These are phyloP conservation scores for Scedosporium minutisporum DNA, from an alignment of 2,329 filamentous ascomycete species.

Conservation along the genomic window DNA sequence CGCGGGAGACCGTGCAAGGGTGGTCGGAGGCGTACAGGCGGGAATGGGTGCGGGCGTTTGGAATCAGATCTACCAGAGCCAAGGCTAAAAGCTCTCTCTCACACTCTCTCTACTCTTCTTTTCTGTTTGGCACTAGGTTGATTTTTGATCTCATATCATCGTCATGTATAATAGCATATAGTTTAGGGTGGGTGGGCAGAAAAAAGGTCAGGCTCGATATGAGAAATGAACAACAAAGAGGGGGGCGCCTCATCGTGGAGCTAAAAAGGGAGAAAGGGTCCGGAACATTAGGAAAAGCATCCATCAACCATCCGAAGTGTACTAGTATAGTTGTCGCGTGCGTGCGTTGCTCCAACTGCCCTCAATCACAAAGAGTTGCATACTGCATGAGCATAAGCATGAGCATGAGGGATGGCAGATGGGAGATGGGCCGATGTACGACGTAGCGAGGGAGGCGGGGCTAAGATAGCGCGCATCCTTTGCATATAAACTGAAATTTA, in stretches of 20 bases:
- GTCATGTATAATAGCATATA: background rate
- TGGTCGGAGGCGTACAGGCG: background rate
- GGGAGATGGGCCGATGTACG: background rate
- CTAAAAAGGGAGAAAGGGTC: background rate
- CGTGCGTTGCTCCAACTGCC: background rate
- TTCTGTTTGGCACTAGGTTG: background rate
- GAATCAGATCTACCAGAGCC: background rate
- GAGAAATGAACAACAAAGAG: background rate
- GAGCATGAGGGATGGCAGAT: background rate
- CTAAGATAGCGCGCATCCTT: background rate
- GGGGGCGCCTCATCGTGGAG: too few species aligned
- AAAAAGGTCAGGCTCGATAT: background rate
- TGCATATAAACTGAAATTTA: too few species aligned
- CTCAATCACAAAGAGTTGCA: background rate
- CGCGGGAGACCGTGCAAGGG: background rate
- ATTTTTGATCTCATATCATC: background rate
- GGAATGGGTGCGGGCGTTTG: background rate
- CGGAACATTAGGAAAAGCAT: background rate
- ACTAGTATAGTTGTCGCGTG: background rate
- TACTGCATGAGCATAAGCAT: background rate
- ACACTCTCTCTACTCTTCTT: background rate
- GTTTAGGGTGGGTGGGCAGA: background rate
- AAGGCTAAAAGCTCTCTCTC: background rate
- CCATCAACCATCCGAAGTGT: background rate
- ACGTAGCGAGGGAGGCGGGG: background rate